Base-by-base conservation (phyloP, 2,329 filamentous ascomycete species). In the Beauveria brongniartii region DNA sequence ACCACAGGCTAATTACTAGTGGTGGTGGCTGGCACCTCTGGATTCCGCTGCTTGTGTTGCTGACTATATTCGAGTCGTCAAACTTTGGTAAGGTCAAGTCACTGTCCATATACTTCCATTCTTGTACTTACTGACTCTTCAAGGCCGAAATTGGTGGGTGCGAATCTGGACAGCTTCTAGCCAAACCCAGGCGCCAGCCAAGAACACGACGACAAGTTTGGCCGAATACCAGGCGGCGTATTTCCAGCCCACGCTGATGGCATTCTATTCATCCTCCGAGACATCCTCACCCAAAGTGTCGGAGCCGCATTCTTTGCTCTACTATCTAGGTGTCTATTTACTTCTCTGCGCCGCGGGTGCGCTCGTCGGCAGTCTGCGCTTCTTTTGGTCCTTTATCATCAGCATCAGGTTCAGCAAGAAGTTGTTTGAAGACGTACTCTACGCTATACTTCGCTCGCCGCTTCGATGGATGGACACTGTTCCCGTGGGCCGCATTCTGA, bases 391-490 rank as follows among this genome's bases (percentile, higher is more conserved):
- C 3, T 89, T 86, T 67, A 65, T 76, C 6, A 85, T 87, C 48
- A 87, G 88, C 12, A 78, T 92, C 65, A 80, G 79, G 61, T 89
- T 88, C 4, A 91, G 88, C 22, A 79, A 83, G 46, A 74, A 75
- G 47, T 77, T 92, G 3, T 92, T 92, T 64, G 79, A 84, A 26
- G 81, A 81, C 56, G 80, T 92, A 63, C 84, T 87, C 47, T 85
- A 83, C 65, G 79, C 83, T 0, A 80, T 93, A 9, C 77, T 93
- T 3, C 82, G 87, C n/a, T 85, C 89, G 8, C 89, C 88, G 1
- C 77, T 92, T 16, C 79, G 89, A 63, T 92, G 89, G 88, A 79
- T 93, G 44, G 90, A 93, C 69, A 92, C 89, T 0, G 86, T 91
- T 0, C 90, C 90, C 0, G 78, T 91, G 1, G 90, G 90, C 3